Conservation (phyloP, 176 grass and related monocot species). For the Bromus sterilis region DNA sequence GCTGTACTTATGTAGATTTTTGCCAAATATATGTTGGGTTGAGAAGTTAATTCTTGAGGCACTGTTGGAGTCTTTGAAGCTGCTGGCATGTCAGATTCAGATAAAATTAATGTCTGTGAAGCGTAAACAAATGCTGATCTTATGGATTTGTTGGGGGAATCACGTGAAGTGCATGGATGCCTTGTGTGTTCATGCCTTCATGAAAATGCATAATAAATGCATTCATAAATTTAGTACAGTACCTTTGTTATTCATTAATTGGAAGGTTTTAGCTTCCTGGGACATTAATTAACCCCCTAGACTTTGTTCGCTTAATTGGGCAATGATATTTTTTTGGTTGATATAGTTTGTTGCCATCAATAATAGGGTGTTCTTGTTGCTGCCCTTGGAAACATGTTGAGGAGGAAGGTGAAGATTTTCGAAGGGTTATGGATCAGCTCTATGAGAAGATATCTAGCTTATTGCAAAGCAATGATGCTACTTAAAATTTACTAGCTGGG, state of each 20-base stretch:
- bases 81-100: background rate
- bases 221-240: background rate
- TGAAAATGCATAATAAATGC: background rate
- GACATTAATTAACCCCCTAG: background rate
- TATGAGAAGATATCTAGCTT: constrained; percentile 75
- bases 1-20: background rate
- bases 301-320: background rate
- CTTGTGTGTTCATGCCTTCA: background rate
- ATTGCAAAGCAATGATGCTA: constrained; percentile 54
- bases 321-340: background rate
- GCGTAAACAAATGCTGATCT: background rate
- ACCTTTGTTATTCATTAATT: background rate
- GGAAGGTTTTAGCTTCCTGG: background rate
- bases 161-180: background rate
- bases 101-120: no score
- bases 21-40: background rate
- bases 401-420: constrained; percentile 73
- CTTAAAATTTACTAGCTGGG: constrained; percentile 62
- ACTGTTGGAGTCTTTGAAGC: background rate
- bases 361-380: constrained; percentile 68
- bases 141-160: background rate
- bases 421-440: constrained; percentile 82
- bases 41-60: background rate
- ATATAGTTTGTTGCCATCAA: background rate
- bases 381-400: constrained; percentile 81